Evolutionary conservation across 352 stramenopile species (phyloP).

Genomic region (Chrysophaeum taylorii): DNA sequence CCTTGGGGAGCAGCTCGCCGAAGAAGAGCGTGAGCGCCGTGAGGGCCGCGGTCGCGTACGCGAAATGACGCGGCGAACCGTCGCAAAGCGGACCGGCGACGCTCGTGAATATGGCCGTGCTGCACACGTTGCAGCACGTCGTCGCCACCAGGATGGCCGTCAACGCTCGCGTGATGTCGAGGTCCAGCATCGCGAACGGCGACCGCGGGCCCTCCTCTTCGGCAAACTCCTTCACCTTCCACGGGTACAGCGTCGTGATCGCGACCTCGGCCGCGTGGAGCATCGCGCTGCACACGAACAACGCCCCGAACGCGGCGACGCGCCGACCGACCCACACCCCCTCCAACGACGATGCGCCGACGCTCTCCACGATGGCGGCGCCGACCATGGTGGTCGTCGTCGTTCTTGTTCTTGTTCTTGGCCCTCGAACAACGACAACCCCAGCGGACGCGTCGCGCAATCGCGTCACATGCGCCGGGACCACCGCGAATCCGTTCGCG

Average conservation of each 20-base stretch:
- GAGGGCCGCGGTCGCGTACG: constrained; percentile 52
- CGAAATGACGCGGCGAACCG: background rate
- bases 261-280: constrained; percentile 32
- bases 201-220: constrained; percentile 57
- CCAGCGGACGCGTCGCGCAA: too few species aligned
- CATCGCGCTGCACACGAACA: background rate
- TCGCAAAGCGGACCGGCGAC: constrained; percentile 43
- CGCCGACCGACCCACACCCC: too few species aligned
- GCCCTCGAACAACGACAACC: too few species aligned
- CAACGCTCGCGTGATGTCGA: constrained; percentile 65
- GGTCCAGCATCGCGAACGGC: constrained; percentile 52
- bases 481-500: too few species aligned
- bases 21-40: constrained; percentile 67
- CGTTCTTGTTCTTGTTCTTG: too few species aligned
- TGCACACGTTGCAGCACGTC: constrained; percentile 57
- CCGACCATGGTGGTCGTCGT: too few species aligned
- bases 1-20: constrained; percentile 66
- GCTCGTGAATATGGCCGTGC: constrained; percentile 63
- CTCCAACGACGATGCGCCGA: too few species aligned
- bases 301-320: background rate
- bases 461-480: too few species aligned
- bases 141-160: constrained; percentile 66
- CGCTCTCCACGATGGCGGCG: too few species aligned
- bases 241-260: constrained; percentile 71
- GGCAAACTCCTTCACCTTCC: constrained; percentile 70